phyloP scores from a whole-genome alignment of 2,329 filamentous ascomycete genomes.

The Curvularia sp. region DNA sequence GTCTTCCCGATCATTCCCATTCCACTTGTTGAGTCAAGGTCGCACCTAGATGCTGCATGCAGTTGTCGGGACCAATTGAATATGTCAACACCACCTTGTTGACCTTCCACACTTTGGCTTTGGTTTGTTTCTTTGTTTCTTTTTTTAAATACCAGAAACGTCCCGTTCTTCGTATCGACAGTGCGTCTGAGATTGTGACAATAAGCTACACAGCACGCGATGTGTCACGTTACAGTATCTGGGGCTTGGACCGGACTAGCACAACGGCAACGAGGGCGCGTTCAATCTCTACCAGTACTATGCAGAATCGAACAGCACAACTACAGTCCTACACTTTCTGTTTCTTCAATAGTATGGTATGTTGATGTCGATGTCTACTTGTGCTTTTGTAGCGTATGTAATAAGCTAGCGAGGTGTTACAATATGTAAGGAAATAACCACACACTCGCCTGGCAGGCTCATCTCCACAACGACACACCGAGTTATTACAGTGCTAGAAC shows the following conservation, averaged over 20 bases:
- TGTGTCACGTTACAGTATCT: background rate
- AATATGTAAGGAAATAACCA: too few relatives aligned
- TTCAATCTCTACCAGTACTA: background rate
- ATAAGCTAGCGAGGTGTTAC: too few relatives aligned
- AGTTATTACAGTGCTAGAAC: too few relatives aligned
- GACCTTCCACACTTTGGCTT: background rate
- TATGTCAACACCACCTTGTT: background rate
- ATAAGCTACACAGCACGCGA: background rate
- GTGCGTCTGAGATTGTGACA: background rate
- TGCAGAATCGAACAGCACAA: background rate
- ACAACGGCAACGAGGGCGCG: background rate
- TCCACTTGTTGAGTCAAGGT: background rate
- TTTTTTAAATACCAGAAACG: background rate
- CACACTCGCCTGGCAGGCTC: too few relatives aligned
- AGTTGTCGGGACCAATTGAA: background rate
- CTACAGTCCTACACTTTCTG: background rate
- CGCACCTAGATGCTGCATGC: background rate
- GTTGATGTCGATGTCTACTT: too few relatives aligned
- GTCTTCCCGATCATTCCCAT: background rate
- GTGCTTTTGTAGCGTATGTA: too few relatives aligned
- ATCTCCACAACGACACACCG: too few relatives aligned
- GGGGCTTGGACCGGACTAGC: background rate
- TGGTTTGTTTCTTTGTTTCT: background rate
- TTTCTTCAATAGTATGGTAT: background rate
- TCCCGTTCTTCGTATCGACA: background rate